Base-by-base conservation (phyloP, 495 filamentous ascomycete species). In the Opeltia flavorubescens region DNA sequence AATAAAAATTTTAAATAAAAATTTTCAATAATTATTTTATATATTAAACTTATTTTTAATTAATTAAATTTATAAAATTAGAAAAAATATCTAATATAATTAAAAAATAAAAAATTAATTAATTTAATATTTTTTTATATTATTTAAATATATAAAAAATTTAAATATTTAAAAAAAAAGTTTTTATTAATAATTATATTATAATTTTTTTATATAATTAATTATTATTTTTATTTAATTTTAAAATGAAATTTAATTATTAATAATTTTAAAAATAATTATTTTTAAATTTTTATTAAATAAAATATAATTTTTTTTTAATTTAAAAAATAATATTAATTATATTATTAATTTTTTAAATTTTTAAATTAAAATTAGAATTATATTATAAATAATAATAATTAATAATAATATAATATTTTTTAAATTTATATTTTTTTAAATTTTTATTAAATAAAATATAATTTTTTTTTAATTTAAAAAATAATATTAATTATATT, bases 331-430 rank as follows among this genome's bases (percentile, higher is more conserved):
- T 28, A n/a, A 46, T 30, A 31, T n/a, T n/a, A n/a, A n/a, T n/a
- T n/a, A n/a, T n/a, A n/a, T n/a, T n/a, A n/a, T n/a, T n/a, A n/a
- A n/a, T n/a, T n/a, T n/a, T n/a, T n/a, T n/a, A 34, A 18, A 31
- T 8, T 31, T 46, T 3, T 46, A 9, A 9, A 46, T 30, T 30
- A 30, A 46, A 12, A 13, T 5, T 8, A 30, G 12, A 33, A 46
- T 33, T n/a, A 30, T 43, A 4, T 46, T 12, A 46, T 46, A 30
- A 5, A 38, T n/a, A n/a, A n/a, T 36, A 34, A 30, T 46, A 30
- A 18, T 30, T 30, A 29, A 29, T 4, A 21, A n/a, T 38, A 9
- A n/a, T n/a, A 21, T 15, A 36, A 34, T 30, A 21, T 36, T 36
- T 7, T 46, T 21, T 15, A 15, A 30, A n/a, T 30, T 30, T 30